phyloP scores from a whole-genome alignment of 1,284 basidiomycete species.

The Leccinum solheimii region DNA sequence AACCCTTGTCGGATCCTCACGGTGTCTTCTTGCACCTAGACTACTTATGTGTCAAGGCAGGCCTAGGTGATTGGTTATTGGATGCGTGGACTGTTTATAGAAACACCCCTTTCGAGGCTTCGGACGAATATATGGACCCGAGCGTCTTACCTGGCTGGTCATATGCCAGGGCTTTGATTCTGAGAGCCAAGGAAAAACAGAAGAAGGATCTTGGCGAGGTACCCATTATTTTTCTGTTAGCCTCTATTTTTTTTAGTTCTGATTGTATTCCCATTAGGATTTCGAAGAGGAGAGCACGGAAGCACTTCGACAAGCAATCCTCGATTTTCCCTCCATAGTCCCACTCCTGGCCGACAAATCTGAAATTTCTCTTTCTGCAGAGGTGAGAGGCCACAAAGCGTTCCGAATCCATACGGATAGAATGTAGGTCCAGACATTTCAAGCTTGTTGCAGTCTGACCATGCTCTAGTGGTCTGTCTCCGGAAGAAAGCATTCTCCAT shows the following conservation, averaged over 20 bases:
- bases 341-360: conserved; percentile 82
- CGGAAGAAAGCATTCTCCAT: conserved; percentile 51
- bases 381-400: conserved; percentile 58
- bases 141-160: conserved; percentile 76
- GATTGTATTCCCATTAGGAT: conserved; percentile 9
- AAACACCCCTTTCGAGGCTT: conserved; percentile 10
- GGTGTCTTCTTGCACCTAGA: conserved; percentile 84
- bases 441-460: conserved; percentile 7
- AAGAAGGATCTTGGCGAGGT: conserved; percentile 48
- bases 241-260: background rate
- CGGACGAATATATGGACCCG: conserved; percentile 49
- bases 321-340: conserved; percentile 77
- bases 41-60: conserved; percentile 77
- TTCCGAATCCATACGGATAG: conserved; percentile 71
- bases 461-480: conserved; percentile 38
- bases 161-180: conserved; percentile 73
- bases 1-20: conserved; percentile 84
- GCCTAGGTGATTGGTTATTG: conserved; percentile 79
- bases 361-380: conserved; percentile 62
- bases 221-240: background rate
- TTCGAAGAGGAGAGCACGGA: conserved; percentile 47
- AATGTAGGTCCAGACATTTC: conserved; percentile 42
- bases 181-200: conserved; percentile 59
- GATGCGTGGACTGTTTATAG: conserved; percentile 54
- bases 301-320: conserved; percentile 71